Conservation (phyloP, 2,329 filamentous ascomycete species). For the Diaporthe sp. region DNA sequence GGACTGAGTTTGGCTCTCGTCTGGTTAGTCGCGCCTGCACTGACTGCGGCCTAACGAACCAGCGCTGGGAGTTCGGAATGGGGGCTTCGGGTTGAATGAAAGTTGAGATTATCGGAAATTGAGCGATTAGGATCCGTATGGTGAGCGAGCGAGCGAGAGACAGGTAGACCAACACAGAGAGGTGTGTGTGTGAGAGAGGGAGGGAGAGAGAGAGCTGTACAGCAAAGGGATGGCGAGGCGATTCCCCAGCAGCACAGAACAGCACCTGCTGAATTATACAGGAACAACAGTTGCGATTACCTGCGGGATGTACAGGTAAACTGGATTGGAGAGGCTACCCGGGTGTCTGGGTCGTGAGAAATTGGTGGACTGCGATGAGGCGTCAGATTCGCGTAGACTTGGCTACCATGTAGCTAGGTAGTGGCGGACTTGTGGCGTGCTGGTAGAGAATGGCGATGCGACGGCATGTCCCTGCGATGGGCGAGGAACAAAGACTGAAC, state of each 20-base stretch:
- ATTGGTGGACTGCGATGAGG: constrained; percentile 7
- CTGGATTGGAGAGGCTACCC: not conserved
- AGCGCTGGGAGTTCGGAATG: constrained; percentile 30
- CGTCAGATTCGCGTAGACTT: constrained; percentile 12
- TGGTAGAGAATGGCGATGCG: constrained; percentile 32
- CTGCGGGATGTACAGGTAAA: not conserved
- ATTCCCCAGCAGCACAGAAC: not conserved
- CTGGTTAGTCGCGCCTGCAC: constrained; percentile 35
- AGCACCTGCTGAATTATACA: constrained; percentile 7
- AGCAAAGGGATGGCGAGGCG: not conserved
- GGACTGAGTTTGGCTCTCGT: constrained; percentile 33
- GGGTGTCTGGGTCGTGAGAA: constrained; percentile 15
- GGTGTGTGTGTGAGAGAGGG: not conserved
- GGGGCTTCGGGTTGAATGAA: not conserved
- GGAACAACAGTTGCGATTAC: constrained; percentile 4
- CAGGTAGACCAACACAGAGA: not conserved
- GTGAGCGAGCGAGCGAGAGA: not conserved
- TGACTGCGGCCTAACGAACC: constrained; percentile 26
- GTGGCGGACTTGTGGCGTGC: constrained; percentile 8
- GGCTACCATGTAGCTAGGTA: constrained; percentile 18
- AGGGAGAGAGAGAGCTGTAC: not conserved
- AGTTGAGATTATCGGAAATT: constrained; percentile 13
- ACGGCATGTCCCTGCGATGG: constrained; percentile 37
- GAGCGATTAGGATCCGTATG: not conserved
- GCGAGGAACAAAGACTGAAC: constrained; percentile 21